Evolutionary conservation across 1,284 basidiomycete species (phyloP), one percentile per base, ranked within the genome.

Genomic region (Taiwanofungus camphoratus): DNA sequence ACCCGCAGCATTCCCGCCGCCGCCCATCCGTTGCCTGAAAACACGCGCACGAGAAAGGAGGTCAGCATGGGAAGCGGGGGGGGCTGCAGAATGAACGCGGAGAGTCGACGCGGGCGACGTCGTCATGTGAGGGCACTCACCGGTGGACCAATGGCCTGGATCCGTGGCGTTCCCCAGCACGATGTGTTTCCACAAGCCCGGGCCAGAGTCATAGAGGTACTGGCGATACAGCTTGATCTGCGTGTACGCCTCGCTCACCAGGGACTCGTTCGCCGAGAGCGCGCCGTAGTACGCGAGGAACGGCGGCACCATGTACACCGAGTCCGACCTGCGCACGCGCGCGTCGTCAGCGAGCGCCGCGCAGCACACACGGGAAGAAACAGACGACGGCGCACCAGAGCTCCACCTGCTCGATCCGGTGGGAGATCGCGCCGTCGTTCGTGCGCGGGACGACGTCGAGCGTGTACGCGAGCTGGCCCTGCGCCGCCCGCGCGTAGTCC

Each of bases 221-320:
- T 75, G 64, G 13, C 92, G 77, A 61, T 96, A 95, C 0, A 92
- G 68, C 36, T 70, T 70, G 50, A 44, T 36, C 88, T 80, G 94
- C 27, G 76, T 77, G 65, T 90, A 87, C 0, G 90, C 84, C 41
- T 79, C 73, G 24, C 67, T 61, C 7, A 95, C 57, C 19, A 93
- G 68, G 1, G 79, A 77, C 31, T 74, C 61, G 63, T 95, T 92
- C 22, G 67, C 58, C 1, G 78, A 79, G 20, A 79, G 54, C 24
- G 82, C 79, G 22, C 88, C 94, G 60, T 92, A 94, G 64, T 87
- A 92, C 0, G 93, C 91, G 7, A 97, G 64, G 65, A 94, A 96
- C 0, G 93, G 93, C 0, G 93, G 92, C 0, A 87, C 86, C 91
- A 94, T 92, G 64, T 87, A 92, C 5, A 88, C 73, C 44, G 71